These are phyloP conservation scores for Taxillus chinensis DNA, from an alignment of 164 flowering plant species.

Conservation along the genomic window DNA sequence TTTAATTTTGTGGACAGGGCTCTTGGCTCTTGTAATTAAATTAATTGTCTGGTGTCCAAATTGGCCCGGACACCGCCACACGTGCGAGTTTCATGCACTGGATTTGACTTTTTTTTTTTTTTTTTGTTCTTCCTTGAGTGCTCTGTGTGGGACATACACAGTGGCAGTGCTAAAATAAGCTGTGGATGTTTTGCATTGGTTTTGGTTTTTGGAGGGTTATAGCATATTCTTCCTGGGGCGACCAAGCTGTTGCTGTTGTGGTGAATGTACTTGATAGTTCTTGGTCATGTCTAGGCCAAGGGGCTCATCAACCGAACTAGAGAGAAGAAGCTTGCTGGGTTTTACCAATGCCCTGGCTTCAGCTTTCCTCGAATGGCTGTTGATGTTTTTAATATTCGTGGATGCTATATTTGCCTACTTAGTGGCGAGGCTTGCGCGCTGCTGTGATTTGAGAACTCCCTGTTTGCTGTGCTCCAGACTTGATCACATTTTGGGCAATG, in stretches of 20 bases:
- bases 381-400: slow-evolving; percentile 38
- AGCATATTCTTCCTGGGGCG: not conserved
- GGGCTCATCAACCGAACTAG: slow-evolving; percentile 10
- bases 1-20: too few species aligned
- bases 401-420: slow-evolving; percentile 37
- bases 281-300: slow-evolving; percentile 23
- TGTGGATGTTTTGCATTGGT: slow-evolving; percentile 8
- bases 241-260: not conserved
- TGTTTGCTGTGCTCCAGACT: slow-evolving; percentile 65
- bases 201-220: slow-evolving; percentile 12
- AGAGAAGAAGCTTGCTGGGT: slow-evolving; percentile 12
- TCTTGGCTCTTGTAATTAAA: too few species aligned
- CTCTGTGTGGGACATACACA: too few species aligned
- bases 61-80: too few species aligned
- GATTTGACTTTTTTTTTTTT: too few species aligned
- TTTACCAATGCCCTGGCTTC: slow-evolving; percentile 34
- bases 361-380: slow-evolving; percentile 63
- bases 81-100: too few species aligned
- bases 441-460: slow-evolving; percentile 35
- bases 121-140: too few species aligned
- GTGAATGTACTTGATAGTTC: slow-evolving; percentile 2
- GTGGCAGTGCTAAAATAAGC: slow-evolving; percentile 13
- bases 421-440: slow-evolving; percentile 36
- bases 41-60: too few species aligned
- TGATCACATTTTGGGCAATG: slow-evolving; percentile 43